Evolutionary conservation across 1,284 basidiomycete genomes (phyloP), one percentile per base, ranked within the genome.

Genomic region (Baeospora myosura): DNA sequence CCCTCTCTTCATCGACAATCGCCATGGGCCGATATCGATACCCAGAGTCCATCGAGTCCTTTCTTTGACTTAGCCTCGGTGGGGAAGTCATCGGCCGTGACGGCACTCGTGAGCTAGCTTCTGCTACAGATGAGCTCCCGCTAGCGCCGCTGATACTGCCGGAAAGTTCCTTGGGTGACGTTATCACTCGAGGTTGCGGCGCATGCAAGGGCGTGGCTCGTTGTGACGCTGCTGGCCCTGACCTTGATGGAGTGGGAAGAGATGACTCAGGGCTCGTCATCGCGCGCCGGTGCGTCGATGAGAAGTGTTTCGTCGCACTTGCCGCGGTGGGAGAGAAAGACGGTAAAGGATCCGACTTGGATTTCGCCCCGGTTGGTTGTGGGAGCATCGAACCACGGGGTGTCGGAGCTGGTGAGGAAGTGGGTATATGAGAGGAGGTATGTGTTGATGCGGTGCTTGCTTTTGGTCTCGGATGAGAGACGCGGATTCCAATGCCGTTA

Each of bases 341-440:
- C 7, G 8, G 16, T 14, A 11, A 8, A 18, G 32, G 20, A 33
- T 33, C 32, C 16, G 32, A 33, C 32, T 8, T 11, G 20, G 32
- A 33, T 18, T 18, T 33, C 8, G 8, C 26, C 8, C 8, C n/a
- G 7, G 32, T 7, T 18, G 20, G 69, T 61, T 11, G 55, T 55
- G 32, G 62, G 47, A 11, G 48, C 37, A 44, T 68, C 53, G n/a
- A n/a, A n/a, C n/a, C n/a, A n/a, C 0, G 57, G 43, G 23, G 59
- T 53, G 42, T 80, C 71, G 41, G 68, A 63, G 8, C 72, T 51
- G 49, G 80, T 73, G 34, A 79, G 64, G 4, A 69, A 60, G 11
- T 74, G 73, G 49, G 80, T 70, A 59, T 81, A 79, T 28, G 68
- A 10, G 79, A 75, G 54, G 81, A 81, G 10, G 72, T 78, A 47